Base-by-base conservation (phyloP, 2,329 filamentous ascomycete species). In the Diaporthe sp. region DNA sequence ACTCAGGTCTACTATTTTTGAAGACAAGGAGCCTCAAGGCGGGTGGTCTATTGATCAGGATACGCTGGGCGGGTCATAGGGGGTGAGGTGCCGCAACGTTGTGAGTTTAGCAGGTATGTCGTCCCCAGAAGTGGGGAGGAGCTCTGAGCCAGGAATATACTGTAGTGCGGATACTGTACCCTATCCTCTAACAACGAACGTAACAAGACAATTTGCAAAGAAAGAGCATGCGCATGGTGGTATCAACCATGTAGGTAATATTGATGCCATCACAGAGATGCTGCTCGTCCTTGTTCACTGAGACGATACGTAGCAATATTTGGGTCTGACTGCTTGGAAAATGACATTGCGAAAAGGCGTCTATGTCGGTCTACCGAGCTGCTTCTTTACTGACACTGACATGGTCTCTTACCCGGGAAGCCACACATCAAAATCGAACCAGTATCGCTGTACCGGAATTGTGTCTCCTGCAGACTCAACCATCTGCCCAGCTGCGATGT, bases 351-450 rank as follows among this genome's bases (percentile, higher is more conserved):
- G 5, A 5, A 49, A 65, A 13, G 61, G 61, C 61, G 8, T 65
- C 61, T 65, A 65, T 49, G 42, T n/a, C 42, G 49, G 49, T 70
- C 49, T 70, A 55, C 55, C 8, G n/a, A 22, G 22, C 31, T 39
- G 5, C 13, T 68, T 25, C 31, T 68, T 28, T 68, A 53, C 44
- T 10, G 22, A 25, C 8, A 25, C 31, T 39, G 22, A 7, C 46
- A 67, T 67, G 62, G 46, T 53, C 39, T 39, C 49, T 53, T 31
- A 22, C 46, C 65, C 31, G 65, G 37, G 37, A 5, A 37, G 19
- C 46, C n/a, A 28, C 28, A 25, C 34, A 25, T 42, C 46, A 22
- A 28, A n/a, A 28, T 19, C n/a, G 4, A 34, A 53, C 34, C 65
- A 19, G n/a, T 17, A 39, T 55, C 65, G 49, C 65, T 55, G 12